Evolutionary conservation across 1,139 yeast genomes (phyloP).

Genomic region (Lodderomyces margitis): DNA sequence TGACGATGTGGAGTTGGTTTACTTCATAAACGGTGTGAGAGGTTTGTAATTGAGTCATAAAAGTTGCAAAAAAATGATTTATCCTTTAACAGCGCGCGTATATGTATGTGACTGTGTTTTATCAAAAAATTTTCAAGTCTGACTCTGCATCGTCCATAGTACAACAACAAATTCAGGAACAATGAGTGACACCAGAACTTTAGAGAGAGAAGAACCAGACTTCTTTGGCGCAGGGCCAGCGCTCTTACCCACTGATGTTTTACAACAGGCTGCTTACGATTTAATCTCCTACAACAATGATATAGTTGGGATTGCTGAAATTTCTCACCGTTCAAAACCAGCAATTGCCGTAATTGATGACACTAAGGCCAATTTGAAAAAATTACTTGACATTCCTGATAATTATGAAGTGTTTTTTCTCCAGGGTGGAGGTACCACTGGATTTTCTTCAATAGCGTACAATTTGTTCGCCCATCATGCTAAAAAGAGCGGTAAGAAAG

Average conservation of each 20-base stretch:
- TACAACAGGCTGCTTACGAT: constrained; percentile 85
- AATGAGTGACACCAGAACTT: constrained; percentile 16
- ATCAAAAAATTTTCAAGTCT: too few relatives aligned
- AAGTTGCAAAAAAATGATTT: neutral
- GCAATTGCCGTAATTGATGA: constrained; percentile 76
- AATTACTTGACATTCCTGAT: constrained; percentile 75
- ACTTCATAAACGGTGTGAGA: constrained; percentile 45
- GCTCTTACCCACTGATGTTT: constrained; percentile 74
- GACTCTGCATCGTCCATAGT: too few relatives aligned
- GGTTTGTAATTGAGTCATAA: constrained; percentile 3
- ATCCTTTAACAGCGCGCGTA: too few relatives aligned
- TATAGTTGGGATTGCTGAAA: constrained; percentile 90
- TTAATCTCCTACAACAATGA: constrained; percentile 63
- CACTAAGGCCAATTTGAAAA: constrained; percentile 63
- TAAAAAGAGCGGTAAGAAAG: constrained; percentile 63
- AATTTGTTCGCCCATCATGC: constrained; percentile 78
- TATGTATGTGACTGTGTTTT: too few relatives aligned
- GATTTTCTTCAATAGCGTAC: constrained; percentile 84
- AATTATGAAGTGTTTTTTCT: constrained; percentile 90
- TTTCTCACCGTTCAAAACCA: constrained; percentile 87
- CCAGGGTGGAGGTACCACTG: constrained; percentile 98
- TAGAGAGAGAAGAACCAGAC: constrained; percentile 69
- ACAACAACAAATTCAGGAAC: neutral
- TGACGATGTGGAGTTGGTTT: constrained; percentile 55
- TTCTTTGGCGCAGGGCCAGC: constrained; percentile 99